Evolutionary conservation across 2,329 filamentous ascomycete species (phyloP).

Genomic region (Apiospora phragmitis): DNA sequence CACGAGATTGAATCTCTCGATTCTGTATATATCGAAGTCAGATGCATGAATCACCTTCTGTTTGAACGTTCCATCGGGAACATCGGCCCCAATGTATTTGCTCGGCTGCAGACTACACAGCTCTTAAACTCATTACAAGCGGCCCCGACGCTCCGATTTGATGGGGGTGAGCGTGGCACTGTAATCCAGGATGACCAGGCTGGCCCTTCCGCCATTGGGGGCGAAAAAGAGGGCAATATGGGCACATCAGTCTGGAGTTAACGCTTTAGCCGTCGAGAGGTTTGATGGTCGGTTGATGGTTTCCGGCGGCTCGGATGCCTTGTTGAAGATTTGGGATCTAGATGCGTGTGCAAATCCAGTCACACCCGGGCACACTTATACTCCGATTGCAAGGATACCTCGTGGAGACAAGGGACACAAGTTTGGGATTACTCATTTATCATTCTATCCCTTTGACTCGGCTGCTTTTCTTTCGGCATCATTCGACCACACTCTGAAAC

Average conservation of each 20-base stretch:
- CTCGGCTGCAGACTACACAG: slow-evolving; percentile 63
- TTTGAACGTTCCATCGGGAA: slow-evolving; percentile 75
- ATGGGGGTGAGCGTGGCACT: slow-evolving; percentile 53
- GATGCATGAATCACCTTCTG: slow-evolving; percentile 76
- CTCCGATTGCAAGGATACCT: slow-evolving; percentile 52
- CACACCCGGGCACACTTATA: slow-evolving; percentile 48
- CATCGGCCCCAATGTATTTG: slow-evolving; percentile 62
- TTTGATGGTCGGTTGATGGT: slow-evolving; percentile 81
- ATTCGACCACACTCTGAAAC: slow-evolving; percentile 75
- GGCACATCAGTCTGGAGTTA: slow-evolving; percentile 80
- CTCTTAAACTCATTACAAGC: slow-evolving; percentile 70
- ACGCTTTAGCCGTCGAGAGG: slow-evolving; percentile 75
- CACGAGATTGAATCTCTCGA: background rate
- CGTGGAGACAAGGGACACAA: slow-evolving; percentile 54
- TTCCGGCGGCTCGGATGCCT: slow-evolving; percentile 83
- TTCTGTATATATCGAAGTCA: background rate
- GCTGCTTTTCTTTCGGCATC: slow-evolving; percentile 75
- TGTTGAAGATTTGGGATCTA: slow-evolving; percentile 85
- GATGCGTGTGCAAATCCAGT: slow-evolving; percentile 55
- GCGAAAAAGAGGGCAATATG: slow-evolving; percentile 42
- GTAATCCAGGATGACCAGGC: slow-evolving; percentile 28
- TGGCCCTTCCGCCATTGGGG: slow-evolving; percentile 23
- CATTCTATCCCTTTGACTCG: slow-evolving; percentile 77
- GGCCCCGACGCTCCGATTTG: slow-evolving; percentile 68
- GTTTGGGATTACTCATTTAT: slow-evolving; percentile 73